Percentiles rank a stretch among this genome's conserved stretches.
Evolutionary conservation across 306 rosid species (phyloP).

Genomic region (Ziziphus jujuba): DNA sequence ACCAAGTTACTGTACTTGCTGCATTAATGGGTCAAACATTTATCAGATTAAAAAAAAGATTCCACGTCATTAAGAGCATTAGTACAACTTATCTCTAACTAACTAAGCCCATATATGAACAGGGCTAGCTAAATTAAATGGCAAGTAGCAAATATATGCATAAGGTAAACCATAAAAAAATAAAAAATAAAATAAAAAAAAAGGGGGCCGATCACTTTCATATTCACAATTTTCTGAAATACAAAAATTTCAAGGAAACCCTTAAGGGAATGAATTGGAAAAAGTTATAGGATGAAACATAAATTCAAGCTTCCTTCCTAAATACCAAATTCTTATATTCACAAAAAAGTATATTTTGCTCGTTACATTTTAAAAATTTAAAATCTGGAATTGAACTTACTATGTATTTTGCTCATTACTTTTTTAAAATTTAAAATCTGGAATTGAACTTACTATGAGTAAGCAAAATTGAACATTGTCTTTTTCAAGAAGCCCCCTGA

Average conservation of each 20-base stretch:
- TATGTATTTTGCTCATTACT: neutral
- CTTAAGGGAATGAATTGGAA: constrained; percentile 8
- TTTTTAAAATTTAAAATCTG: neutral
- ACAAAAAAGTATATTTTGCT: neutral
- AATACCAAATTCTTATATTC: neutral
- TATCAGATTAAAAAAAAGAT: constrained; percentile 6
- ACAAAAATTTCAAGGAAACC: neutral
- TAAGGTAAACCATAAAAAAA: too few species aligned
- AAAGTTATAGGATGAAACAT: too few species aligned
- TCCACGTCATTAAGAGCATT: neutral
- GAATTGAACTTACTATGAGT: constrained; percentile 62
- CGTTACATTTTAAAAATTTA: neutral
- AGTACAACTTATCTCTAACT: neutral
- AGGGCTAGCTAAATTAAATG: neutral
- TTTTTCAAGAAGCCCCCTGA: constrained; percentile 70
- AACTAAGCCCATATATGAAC: neutral
- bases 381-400: constrained; percentile 47
- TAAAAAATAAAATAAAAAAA: too few species aligned
- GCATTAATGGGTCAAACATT: constrained; percentile 29
- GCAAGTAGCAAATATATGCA: neutral
- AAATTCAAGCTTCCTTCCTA: neutral
- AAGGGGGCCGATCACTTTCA: neutral
- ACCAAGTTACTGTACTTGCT: constrained; percentile 71
- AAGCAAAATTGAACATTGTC: constrained; percentile 70
- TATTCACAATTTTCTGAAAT: neutral